Evolutionary conservation across 176 grass and related monocot species (phyloP).

Genomic region (Secale cereale): DNA sequence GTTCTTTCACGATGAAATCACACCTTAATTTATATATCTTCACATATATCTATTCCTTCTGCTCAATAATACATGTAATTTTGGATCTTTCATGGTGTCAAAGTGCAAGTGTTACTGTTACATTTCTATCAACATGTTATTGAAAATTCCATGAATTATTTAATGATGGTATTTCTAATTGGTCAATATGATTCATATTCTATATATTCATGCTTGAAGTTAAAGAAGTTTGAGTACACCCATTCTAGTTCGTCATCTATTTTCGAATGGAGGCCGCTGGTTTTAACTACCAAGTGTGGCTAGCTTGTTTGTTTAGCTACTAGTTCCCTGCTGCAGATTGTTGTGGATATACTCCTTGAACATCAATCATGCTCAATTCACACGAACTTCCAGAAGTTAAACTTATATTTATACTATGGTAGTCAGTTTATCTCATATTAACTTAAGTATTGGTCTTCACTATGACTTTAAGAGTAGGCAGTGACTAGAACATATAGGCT

Average conservation of each 20-base stretch:
- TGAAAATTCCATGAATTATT: background rate
- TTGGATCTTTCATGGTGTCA: background rate
- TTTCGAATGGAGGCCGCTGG: background rate
- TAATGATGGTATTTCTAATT: background rate
- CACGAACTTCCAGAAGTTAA: background rate
- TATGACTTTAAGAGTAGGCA: background rate
- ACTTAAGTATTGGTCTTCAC: background rate
- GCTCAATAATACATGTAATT: background rate
- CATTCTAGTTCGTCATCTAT: background rate
- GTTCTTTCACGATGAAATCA: background rate
- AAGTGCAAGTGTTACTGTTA: background rate
- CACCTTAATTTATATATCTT: background rate
- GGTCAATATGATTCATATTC: background rate
- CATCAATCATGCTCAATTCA: background rate
- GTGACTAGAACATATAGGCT: background rate
- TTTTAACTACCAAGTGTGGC: background rate
- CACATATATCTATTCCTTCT: background rate
- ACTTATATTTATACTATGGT: background rate
- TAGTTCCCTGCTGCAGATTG: background rate
- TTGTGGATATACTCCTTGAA: background rate
- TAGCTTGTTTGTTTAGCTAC: background rate
- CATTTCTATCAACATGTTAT: background rate
- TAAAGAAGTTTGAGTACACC: background rate
- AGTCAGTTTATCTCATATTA: background rate
- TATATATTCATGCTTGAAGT: background rate